Conservation (phyloP, 1,284 basidiomycete species). For the Golubevia pallescens region DNA sequence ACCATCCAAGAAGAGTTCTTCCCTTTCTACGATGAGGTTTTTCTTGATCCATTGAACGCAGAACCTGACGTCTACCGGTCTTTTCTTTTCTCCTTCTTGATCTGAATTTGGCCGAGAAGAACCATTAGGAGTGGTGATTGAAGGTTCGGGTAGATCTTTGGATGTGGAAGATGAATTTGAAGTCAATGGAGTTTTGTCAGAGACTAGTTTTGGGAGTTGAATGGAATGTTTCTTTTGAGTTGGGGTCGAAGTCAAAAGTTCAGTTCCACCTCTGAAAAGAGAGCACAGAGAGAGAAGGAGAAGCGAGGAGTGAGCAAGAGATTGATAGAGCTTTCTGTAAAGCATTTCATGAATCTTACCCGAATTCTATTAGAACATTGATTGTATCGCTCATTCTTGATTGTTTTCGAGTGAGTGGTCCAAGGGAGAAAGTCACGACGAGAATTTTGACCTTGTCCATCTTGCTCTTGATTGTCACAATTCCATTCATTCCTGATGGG, state of each 20-base stretch:
- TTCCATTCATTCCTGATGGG: too few species aligned
- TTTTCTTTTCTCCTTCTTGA: conserved; percentile 9
- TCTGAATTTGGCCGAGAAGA: too few species aligned
- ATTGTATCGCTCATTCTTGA: too few species aligned
- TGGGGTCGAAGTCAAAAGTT: conserved; percentile 52
- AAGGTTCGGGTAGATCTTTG: background rate
- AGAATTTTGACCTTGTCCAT: too few species aligned
- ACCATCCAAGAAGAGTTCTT: conserved; percentile 57
- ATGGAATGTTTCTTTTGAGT: conserved; percentile 47
- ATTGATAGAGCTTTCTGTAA: too few species aligned
- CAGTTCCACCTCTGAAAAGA: conserved; percentile 51
- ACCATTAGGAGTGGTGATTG: background rate
- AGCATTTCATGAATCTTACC: too few species aligned
- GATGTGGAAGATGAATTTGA: background rate
- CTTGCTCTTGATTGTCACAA: too few species aligned
- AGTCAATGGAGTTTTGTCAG: background rate
- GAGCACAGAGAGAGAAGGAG: background rate
- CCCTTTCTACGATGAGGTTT: conserved; percentile 51
- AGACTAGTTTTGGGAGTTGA: conserved; percentile 20
- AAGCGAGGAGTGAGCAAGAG: background rate
- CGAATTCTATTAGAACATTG: too few species aligned
- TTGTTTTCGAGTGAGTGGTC: too few species aligned
- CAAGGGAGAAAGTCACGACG: too few species aligned
- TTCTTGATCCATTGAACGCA: conserved; percentile 45
- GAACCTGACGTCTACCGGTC: conserved; percentile 33